phyloP scores from a whole-genome alignment of 345 rosid genomes.

The Hypericum androsaemum region DNA sequence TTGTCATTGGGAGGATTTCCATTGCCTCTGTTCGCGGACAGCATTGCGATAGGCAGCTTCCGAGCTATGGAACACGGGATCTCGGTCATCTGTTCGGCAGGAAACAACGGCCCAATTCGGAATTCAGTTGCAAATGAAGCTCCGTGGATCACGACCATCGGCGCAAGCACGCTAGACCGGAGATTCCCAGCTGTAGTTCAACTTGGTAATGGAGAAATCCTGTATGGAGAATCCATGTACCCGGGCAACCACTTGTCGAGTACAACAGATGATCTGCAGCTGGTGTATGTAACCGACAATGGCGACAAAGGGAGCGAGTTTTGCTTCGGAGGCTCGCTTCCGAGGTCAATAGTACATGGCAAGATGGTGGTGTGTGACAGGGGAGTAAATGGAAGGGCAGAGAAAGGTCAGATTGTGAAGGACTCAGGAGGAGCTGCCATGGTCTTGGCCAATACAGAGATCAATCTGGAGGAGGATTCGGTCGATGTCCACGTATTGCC shows the following conservation, averaged over 20 bases:
- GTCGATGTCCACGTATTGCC: conserved; percentile 81
- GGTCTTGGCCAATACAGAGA: conserved; percentile 68
- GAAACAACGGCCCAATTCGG: conserved; percentile 75
- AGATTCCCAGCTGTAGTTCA: conserved; percentile 66
- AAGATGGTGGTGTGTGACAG: conserved; percentile 86
- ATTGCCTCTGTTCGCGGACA: conserved; percentile 64
- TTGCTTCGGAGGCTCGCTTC: conserved; percentile 72
- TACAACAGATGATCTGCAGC: conserved; percentile 41
- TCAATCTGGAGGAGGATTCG: conserved; percentile 74
- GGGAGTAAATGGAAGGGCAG: conserved; percentile 80
- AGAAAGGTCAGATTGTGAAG: conserved; percentile 71
- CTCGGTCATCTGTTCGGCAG: conserved; percentile 80
- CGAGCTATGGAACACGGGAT: conserved; percentile 79
- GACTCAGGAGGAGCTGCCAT: conserved; percentile 93
- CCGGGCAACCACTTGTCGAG: conserved; percentile 40
- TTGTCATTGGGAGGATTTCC: conserved; percentile 39
- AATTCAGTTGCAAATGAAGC: conserved; percentile 80
- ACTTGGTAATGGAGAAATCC: conserved; percentile 40
- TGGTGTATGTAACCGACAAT: conserved; percentile 44
- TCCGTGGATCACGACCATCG: conserved; percentile 84
- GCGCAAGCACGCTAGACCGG: conserved; percentile 85
- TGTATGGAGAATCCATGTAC: conserved; percentile 74
- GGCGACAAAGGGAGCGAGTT: conserved; percentile 58
- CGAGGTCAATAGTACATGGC: conserved; percentile 47
- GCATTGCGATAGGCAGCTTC: conserved; percentile 81